These are phyloP conservation scores for Chaetomium olivaceum DNA, from an alignment of 2,329 filamentous ascomycete genomes.

Conservation along the genomic window DNA sequence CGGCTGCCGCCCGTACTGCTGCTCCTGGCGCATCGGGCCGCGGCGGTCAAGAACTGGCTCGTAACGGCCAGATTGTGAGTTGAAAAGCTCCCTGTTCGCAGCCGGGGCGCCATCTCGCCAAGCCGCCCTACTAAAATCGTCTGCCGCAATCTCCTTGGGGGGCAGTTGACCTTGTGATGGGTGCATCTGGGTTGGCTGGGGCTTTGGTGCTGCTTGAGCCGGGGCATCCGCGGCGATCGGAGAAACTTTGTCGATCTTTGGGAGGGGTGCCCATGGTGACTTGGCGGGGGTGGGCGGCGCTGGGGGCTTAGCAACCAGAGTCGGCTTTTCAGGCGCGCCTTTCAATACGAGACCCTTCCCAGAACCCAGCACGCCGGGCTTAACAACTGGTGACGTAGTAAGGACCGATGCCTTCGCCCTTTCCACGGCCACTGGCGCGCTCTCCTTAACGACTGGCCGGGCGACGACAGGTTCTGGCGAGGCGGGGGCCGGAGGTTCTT, in stretches of 20 bases:
- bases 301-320: constrained; percentile 71
- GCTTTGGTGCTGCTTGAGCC: constrained; percentile 43
- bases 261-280: constrained; percentile 87
- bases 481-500: constrained; percentile 46
- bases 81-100: constrained; percentile 77
- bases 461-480: constrained; percentile 33
- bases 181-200: constrained; percentile 52
- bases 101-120: constrained; percentile 71
- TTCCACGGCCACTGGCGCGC: constrained; percentile 40
- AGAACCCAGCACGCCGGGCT: constrained; percentile 50
- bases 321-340: constrained; percentile 68
- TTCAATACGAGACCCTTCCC: constrained; percentile 67
- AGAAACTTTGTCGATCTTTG: constrained; percentile 79
- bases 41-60: constrained; percentile 83
- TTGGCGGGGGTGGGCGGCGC: constrained; percentile 70
- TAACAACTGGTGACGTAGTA: constrained; percentile 45
- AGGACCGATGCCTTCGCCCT: constrained; percentile 49
- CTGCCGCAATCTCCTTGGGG: constrained; percentile 84
- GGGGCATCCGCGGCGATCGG: constrained; percentile 63
- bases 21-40: constrained; percentile 66
- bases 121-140: constrained; percentile 83
- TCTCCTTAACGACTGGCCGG: constrained; percentile 31
- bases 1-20: constrained; percentile 64
- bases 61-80: constrained; percentile 92
- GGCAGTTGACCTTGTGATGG: constrained; percentile 56